Base-by-base conservation (phyloP, 805 yeast species). In the Scheffersomyces stipitis region DNA sequence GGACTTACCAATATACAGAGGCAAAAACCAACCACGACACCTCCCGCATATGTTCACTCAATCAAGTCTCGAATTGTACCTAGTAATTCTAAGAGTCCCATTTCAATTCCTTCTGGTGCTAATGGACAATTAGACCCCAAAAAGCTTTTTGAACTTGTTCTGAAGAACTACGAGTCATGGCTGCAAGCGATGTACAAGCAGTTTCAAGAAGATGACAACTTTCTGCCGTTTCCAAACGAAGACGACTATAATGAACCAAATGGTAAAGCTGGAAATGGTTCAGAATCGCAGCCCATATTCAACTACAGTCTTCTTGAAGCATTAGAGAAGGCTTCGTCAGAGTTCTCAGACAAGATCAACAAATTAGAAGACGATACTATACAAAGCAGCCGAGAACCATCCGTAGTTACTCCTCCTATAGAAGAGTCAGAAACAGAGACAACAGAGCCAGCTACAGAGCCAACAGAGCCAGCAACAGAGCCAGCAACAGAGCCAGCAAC, bases 101-200 rank as follows among this genome's bases (percentile, higher is more conserved):
- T n/a, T n/a, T n/a, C n/a, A n/a, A n/a, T n/a, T n/a, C n/a, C n/a
- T n/a, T n/a, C n/a, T n/a, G 24, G 16, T 12, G 23, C 29, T 22
- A 28, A 29, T 9, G n/a, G 37, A 17, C 36, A 31, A 13, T 15
- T 45, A n/a, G 55, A 58, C 35, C 64, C 61, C 13, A 48, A 54
- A 37, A 48, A 46, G 34, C 51, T 62, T 12, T 57, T 59, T 40
- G 66, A 60, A 28, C 44, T 59, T 26, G 62, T 63, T 13, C 48
- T 64, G 5, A 61, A 60, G 40, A 64, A 62, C 48, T 67, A 67
- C 38, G 66, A 64, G 23, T 47, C 55, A 9, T 67, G 72, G 72
- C 68, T 54, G 51, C 56, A 58, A 18, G 57, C 56, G 23, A 51
- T 62, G 44, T 54, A 51, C 36, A 48, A 47, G 26, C 59, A 51